Base-by-base conservation (phyloP, 768 basidiomycete genomes). In the Phaeolepiota aurea region DNA sequence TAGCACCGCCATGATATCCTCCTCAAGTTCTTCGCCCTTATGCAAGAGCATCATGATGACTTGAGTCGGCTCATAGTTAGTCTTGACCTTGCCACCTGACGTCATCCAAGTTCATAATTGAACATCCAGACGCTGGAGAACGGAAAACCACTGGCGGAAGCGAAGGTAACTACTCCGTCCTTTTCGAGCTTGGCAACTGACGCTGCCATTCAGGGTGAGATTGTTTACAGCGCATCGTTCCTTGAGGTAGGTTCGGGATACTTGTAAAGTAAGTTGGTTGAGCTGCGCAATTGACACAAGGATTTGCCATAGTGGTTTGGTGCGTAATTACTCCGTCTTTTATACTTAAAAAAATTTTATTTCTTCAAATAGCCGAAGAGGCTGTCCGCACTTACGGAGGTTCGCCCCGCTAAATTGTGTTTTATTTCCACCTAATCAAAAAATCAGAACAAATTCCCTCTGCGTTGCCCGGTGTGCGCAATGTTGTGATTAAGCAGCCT, bases 401-500 rank as follows among this genome's bases (percentile, higher is more conserved):
- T 83, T 43, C 32, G 70, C 51, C 28, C 13, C 28, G 34, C 11
- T 20, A 15, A 30, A 44, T 19, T 34, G 9, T 21, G 33, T 7
- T 15, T 21, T 33, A 15, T n/a, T 37, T 32, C 9, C 3, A 43
- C 19, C 11, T 18, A 32, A 37, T 28, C 41, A 5, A 9, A 28
- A 11, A 38, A 12, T 28, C 51, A 88, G 87, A 92, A 59, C 78
- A 85, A 11, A 79, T 98, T 36, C 94, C 96, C 1, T 84, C 83
- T 4, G 56, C 85, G 2, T 56, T 82, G 21, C 65, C 77, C 2
- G 74, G 74, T 38, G 61, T 79, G 4, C 82, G 94, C 37, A 92
- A 92, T 56, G 61, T 97, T 20, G 85, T 88, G 5, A 83, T 98
- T 49, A 94, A 94, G 62, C 96, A 99, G 55, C 94, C 94, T 12